Conservation (phyloP, 108 stramenopile genomes). For the Skeletonema grethae region DNA sequence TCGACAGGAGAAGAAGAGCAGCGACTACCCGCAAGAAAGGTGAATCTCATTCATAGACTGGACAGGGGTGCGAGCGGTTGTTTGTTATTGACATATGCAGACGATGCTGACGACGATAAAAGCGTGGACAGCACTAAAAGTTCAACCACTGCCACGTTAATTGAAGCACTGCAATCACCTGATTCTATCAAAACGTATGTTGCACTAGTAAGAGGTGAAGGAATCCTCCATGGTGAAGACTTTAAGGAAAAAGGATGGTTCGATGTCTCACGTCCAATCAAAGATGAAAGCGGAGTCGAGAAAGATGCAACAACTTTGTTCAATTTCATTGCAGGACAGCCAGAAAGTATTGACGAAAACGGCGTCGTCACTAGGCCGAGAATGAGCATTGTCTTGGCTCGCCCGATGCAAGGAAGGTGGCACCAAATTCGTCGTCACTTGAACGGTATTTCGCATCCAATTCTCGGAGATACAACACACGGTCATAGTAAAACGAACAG, state of each 20-base stretch:
- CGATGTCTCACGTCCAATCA: constrained; percentile 67
- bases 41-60: constrained; percentile 84
- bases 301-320: constrained; percentile 77
- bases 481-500: constrained; percentile 68
- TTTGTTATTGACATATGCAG: constrained; percentile 63
- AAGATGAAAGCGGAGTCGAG: constrained; percentile 62
- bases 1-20: constrained; percentile 1
- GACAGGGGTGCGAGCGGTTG: constrained; percentile 81
- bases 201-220: constrained; percentile 84
- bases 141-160: constrained; percentile 48
- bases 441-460: constrained; percentile 83
- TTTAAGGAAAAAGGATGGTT: constrained; percentile 78
- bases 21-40: constrained; percentile 51
- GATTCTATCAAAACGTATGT: constrained; percentile 78
- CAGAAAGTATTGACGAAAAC: constrained; percentile 32
- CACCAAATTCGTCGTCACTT: constrained; percentile 89
- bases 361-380: constrained; percentile 55
- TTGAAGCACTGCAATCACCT: constrained; percentile 52
- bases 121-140: constrained; percentile 8
- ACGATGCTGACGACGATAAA: constrained; percentile 29
- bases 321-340: constrained; percentile 75
- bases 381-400: constrained; percentile 73
- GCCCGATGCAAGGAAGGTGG: constrained; percentile 80
- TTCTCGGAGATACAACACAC: constrained; percentile 83
- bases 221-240: constrained; percentile 66